Base-by-base conservation (phyloP, 768 basidiomycete species). In the Cyclocybe cylindracea region DNA sequence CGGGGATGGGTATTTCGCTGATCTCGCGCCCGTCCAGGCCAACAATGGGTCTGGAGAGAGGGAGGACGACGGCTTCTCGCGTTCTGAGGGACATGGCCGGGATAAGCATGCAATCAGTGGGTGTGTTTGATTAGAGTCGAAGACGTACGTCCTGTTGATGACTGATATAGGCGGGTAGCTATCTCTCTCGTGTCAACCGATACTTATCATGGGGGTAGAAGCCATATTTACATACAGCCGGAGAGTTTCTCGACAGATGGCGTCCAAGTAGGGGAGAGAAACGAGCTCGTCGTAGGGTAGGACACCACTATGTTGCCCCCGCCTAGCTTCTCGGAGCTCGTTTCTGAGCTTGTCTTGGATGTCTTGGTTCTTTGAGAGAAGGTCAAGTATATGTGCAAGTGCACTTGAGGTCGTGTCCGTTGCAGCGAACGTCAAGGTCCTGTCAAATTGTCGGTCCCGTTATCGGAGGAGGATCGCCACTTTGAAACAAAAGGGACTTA, bases 241-340 rank as follows among this genome's bases (percentile, higher is more conserved):
- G 1, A 71, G 57, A 10, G 71, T 72, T 54, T 76, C 72, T 18
- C 67, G 55, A 48, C 69, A 68, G 5, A 75, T 62, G 2, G 70
- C 69, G 48, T 77, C 73, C n/a, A 74, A 57, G 24, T 67, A 61
- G 0, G 68, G 70, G 2, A 76, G 63, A 19, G 38, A 59, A 24
- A 71, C 63, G 5, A 80, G 62, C 6, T 65, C 65, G 48, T 75
- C 70, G 48, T 70, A 77, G 18, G 62, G 53, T 11, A 77, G 50
- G 44, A 70, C 46, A 7, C 50, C 64, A 2, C 63, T 64, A 16
- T 59, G 53, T 5, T 49, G 54, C n/a, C 61, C 62, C 41, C 62
- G 14, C 43, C 29, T 66, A 4, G 62, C 66, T 14, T 62, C 56
- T 9, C 43, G 34, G 10, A 66, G 58, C 40, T 66, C 66, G 16